Evolutionary conservation across 192 early-diverging fungal species (phyloP).

Genomic region (Rhizoclosmatium sp.): DNA sequence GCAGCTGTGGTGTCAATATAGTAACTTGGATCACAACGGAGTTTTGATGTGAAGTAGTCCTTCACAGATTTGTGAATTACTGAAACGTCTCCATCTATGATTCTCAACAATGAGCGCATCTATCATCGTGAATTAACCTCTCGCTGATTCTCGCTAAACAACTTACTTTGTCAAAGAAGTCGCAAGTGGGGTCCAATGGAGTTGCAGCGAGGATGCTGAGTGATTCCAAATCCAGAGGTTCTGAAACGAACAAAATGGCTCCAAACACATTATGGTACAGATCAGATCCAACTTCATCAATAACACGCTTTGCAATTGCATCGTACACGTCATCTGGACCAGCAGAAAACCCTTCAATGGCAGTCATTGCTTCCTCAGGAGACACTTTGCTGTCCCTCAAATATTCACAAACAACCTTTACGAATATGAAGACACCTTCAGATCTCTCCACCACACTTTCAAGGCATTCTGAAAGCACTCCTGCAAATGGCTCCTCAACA

Average conservation of each 20-base stretch:
- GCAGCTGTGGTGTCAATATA: background rate
- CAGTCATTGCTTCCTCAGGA: background rate
- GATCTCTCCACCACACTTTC: slow-evolving; percentile 4
- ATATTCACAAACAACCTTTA: background rate
- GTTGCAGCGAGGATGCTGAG: background rate
- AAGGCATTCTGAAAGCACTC: background rate
- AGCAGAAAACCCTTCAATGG: background rate
- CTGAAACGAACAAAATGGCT: background rate
- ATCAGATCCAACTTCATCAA: background rate
- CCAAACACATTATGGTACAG: background rate
- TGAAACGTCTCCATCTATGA: background rate
- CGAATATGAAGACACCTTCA: slow-evolving; percentile 39
- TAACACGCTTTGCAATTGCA: background rate
- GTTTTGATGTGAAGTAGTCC: background rate
- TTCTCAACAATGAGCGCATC: background rate
- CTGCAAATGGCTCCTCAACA: too few relatives aligned
- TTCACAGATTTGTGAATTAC: background rate
- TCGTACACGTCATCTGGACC: slow-evolving; percentile 22
- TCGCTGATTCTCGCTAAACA: background rate
- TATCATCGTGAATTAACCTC: background rate
- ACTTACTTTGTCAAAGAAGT: background rate
- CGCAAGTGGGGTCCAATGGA: background rate
- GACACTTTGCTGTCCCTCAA: background rate
- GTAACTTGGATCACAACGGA: background rate
- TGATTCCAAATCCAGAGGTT: background rate